Evolutionary conservation across 495 filamentous ascomycete genomes (phyloP).

Genomic region (Penicillium pancosmium): DNA sequence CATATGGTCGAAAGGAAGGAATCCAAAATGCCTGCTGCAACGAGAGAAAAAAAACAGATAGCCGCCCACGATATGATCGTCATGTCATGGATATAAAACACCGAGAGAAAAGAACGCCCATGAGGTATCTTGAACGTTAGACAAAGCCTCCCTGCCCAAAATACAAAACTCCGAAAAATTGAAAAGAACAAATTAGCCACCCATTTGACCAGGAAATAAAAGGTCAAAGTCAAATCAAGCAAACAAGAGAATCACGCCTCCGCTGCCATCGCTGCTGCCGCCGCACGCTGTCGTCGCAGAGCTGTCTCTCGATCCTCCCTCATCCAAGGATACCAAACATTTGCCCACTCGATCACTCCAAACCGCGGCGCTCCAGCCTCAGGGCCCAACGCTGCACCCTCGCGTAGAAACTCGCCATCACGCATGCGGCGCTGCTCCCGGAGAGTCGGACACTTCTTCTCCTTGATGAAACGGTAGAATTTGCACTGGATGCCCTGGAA

Average conservation of each 20-base stretch:
- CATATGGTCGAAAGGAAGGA: constrained; percentile 9
- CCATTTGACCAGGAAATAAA: constrained; percentile 7
- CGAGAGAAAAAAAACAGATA: constrained; percentile 2
- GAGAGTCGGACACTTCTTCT: constrained; percentile 50
- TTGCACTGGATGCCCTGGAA: constrained; percentile 59
- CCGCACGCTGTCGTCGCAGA: constrained; percentile 1
- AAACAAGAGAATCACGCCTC: constrained; percentile 5
- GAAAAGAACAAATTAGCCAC: constrained; percentile 6
- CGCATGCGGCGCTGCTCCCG: constrained; percentile 49
- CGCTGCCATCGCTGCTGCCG: constrained; percentile 12
- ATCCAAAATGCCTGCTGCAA: constrained; percentile 3
- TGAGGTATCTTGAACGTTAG: constrained; percentile 7
- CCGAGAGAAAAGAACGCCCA: not conserved
- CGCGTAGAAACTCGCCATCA: constrained; percentile 47
- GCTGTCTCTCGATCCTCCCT: constrained; percentile 24
- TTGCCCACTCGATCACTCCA: constrained; percentile 43
- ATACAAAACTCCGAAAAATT: constrained; percentile 7
- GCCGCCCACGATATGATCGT: constrained; percentile 3
- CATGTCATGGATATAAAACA: constrained; percentile 1
- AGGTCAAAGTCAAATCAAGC: constrained; percentile 16
- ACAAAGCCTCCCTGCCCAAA: constrained; percentile 9
- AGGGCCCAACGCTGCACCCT: constrained; percentile 18
- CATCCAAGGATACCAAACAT: constrained; percentile 52
- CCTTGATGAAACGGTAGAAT: constrained; percentile 56
- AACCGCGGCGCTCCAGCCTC: constrained; percentile 31